Conservation (phyloP, 2,329 filamentous ascomycete genomes). For the Beauveria bassiana region DNA sequence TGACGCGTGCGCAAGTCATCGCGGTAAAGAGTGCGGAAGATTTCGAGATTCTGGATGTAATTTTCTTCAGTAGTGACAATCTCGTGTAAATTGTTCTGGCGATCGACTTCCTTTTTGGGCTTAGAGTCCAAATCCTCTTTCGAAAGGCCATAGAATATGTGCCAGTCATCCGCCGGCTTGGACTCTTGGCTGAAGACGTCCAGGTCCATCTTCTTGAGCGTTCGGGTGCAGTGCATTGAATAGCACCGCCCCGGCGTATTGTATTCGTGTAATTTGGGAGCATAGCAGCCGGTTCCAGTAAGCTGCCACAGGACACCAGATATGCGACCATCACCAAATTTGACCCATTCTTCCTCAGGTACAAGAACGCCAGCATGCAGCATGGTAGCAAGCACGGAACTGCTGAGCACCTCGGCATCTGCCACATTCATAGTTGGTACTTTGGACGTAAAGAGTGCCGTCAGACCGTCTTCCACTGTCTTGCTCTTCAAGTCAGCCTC, state of each 20-base stretch:
- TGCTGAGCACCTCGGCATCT: conserved; percentile 82
- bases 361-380: conserved; percentile 68
- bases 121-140: conserved; percentile 66
- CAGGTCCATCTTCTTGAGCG: conserved; percentile 87
- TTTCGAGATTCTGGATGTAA: conserved; percentile 83
- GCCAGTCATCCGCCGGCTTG: conserved; percentile 71
- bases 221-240: conserved; percentile 87
- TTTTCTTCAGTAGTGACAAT: conserved; percentile 89
- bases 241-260: conserved; percentile 75
- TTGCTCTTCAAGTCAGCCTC: conserved; percentile 81
- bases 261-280: conserved; percentile 68
- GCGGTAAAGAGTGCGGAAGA: conserved; percentile 77
- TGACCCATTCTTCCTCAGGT: conserved; percentile 95
- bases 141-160: conserved; percentile 76
- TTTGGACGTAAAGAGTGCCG: conserved; percentile 85
- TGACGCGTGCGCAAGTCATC: conserved; percentile 67
- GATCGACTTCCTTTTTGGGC: conserved; percentile 79
- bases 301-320: conserved; percentile 91
- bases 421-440: conserved; percentile 98
- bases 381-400: conserved; percentile 73
- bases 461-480: conserved; percentile 77
- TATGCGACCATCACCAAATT: conserved; percentile 72
- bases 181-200: conserved; percentile 63
- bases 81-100: conserved; percentile 91
- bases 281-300: conserved; percentile 86